A percentile compares a stretch with the other conserved stretches of the same genome.
Conservation (phyloP, 306 rosid species). For the Pachyrhizus erosus region DNA sequence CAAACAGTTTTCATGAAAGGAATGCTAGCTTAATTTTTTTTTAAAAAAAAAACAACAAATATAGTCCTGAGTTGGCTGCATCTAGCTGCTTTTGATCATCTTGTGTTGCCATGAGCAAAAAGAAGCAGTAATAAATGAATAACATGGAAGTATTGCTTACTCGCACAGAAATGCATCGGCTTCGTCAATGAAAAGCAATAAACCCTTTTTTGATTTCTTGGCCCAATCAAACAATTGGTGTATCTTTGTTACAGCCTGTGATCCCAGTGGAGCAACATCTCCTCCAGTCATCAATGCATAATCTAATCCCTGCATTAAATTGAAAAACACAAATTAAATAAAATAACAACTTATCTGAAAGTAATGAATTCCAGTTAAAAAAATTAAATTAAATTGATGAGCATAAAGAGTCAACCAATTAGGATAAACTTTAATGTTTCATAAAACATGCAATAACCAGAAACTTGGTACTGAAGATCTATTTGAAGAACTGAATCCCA, state of each 20-base stretch:
- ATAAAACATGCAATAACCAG: conserved; percentile 28
- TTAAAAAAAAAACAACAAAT: background rate
- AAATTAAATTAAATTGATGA: background rate
- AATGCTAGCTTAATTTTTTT: background rate
- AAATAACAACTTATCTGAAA: background rate
- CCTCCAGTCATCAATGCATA: conserved; percentile 99
- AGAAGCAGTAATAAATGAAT: conserved; percentile 31
- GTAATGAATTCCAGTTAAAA: background rate
- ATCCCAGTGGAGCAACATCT: conserved; percentile 95
- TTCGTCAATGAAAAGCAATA: conserved; percentile 96
- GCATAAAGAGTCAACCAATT: background rate
- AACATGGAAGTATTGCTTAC: conserved; percentile 55
- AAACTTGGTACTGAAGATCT: background rate
- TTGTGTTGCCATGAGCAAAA: background rate
- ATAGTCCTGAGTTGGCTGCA: background rate
- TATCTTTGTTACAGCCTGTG: conserved; percentile 98
- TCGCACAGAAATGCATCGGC: conserved; percentile 99
- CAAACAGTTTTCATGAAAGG: conserved; percentile 12
- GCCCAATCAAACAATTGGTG: conserved; percentile 98
- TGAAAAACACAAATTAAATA: background rate
- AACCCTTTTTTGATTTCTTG: conserved; percentile 84
- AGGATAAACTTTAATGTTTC: background rate
- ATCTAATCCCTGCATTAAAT: conserved; percentile 78
- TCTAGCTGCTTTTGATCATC: conserved; percentile 1
- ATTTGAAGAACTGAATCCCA: background rate